Evolutionary conservation across 2,329 filamentous ascomycete species (phyloP).

Genomic region (Neofusicoccum parvum): DNA sequence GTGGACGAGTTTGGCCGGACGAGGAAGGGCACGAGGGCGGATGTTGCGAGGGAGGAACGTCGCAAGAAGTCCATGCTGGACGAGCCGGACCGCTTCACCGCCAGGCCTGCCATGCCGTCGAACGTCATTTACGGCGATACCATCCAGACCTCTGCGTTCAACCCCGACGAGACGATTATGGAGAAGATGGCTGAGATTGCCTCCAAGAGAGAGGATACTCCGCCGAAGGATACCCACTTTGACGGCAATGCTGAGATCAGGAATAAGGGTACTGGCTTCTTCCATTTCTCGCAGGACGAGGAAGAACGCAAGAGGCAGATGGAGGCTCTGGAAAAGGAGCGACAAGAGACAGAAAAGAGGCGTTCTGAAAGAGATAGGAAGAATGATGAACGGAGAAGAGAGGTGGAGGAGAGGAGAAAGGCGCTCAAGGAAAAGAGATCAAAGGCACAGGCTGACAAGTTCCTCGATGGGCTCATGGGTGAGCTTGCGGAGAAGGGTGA

Average conservation of each 20-base stretch:
- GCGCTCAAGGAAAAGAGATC: conserved; percentile 63
- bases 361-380: conserved; percentile 59
- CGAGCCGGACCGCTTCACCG: conserved; percentile 69
- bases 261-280: conserved; percentile 88
- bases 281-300: conserved; percentile 80
- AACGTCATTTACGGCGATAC: conserved; percentile 83
- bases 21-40: conserved; percentile 69
- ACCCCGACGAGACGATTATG: conserved; percentile 65
- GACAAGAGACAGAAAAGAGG: conserved; percentile 67
- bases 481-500: conserved; percentile 28
- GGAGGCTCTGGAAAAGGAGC: conserved; percentile 68
- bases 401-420: conserved; percentile 58
- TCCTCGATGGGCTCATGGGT: conserved; percentile 62
- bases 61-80: conserved; percentile 57
- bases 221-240: conserved; percentile 81
- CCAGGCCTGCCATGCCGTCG: conserved; percentile 65
- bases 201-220: conserved; percentile 74
- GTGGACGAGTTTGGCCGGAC: conserved; percentile 91
- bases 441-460: conserved; percentile 71
- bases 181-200: conserved; percentile 79
- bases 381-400: conserved; percentile 56
- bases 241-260: conserved; percentile 81
- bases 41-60: conserved; percentile 66
- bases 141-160: conserved; percentile 82
- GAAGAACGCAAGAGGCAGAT: conserved; percentile 71